Conservation (phyloP, 2,329 filamentous ascomycete species). For the Fusarium pininemorale region DNA sequence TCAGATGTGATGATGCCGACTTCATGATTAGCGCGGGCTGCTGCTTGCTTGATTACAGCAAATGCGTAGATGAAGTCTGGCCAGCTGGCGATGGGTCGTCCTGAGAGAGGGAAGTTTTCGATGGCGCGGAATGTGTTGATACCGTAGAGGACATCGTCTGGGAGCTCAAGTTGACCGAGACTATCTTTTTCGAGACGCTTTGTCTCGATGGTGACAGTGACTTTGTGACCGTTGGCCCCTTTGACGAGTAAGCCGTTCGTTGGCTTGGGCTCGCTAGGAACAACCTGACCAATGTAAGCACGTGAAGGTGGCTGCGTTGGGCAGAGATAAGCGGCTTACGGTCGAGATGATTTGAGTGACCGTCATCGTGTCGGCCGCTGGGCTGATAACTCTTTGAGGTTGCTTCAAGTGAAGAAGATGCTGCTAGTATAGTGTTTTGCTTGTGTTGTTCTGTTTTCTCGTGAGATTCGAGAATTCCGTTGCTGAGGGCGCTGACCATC, state of each 20-base stretch:
- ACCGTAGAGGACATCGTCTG: neutral
- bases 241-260: neutral
- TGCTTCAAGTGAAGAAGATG: neutral
- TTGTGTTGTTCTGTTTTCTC: neutral
- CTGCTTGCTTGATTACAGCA: neutral
- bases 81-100: neutral
- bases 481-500: neutral
- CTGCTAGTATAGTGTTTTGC: neutral
- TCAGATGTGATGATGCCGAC: neutral
- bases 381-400: neutral
- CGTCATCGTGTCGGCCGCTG: neutral
- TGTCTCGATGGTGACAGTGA: neutral
- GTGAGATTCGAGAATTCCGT: too few species aligned
- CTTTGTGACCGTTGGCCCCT: neutral
- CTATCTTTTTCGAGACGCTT: conserved; percentile 4
- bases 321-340: neutral
- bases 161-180: neutral
- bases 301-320: neutral
- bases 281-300: neutral
- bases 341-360: neutral
- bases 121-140: conserved; percentile 8
- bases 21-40: neutral
- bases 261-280: neutral
- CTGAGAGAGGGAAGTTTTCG: conserved; percentile 1
- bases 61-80: neutral